Base-by-base conservation (phyloP, 768 basidiomycete genomes). In the Phaeolepiota aurea region DNA sequence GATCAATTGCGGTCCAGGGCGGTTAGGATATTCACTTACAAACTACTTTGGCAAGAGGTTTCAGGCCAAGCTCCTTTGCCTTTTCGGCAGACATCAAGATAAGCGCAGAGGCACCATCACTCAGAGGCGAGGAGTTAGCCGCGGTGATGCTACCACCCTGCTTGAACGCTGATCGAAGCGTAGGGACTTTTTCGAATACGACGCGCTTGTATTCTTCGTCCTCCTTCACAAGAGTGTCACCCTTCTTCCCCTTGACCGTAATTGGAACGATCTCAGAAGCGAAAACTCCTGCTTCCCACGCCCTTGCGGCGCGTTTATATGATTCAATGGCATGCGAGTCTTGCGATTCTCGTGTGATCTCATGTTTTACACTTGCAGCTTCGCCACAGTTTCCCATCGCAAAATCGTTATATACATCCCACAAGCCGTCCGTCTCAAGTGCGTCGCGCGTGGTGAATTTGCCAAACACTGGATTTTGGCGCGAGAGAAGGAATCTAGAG, bases 311-410 rank as follows among this genome's bases (percentile, higher is more conserved):
- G 40, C 93, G 90, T 58, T 79, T 79, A 69, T 98, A 99, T 2
- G 94, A 96, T 49, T 92, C 89, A 54, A 97, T 82, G 47, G 90
- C 90, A 64, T 91, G 92, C 14, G 75, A 69, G 60, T 99, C 96
- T 59, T 87, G 84, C 19, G 82, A 74, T 63, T 93, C 86, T 32
- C 96, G 85, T 40, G 79, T 72, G 63, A 99, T 93, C 28, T 66
- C 63, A 61, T 82, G 70, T 62, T 92, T 92, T 49, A 74, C 76
- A 12, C 92, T 89, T 20, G 87, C 78, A 51, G 69, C 58, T 65
- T 99, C 96, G 51, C 79, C 94, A 58, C 94, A 98, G 74, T 89
- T 89, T 43, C 96, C 96, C 96, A 99, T 99, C 20, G 91, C 82
- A 56, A 90, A 87, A 64, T 97, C 82, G 74, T 96, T 92, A 76